These are phyloP conservation scores for Tolypocladium guangdongense DNA, from an alignment of 2,329 filamentous ascomycete genomes.

Conservation along the genomic window DNA sequence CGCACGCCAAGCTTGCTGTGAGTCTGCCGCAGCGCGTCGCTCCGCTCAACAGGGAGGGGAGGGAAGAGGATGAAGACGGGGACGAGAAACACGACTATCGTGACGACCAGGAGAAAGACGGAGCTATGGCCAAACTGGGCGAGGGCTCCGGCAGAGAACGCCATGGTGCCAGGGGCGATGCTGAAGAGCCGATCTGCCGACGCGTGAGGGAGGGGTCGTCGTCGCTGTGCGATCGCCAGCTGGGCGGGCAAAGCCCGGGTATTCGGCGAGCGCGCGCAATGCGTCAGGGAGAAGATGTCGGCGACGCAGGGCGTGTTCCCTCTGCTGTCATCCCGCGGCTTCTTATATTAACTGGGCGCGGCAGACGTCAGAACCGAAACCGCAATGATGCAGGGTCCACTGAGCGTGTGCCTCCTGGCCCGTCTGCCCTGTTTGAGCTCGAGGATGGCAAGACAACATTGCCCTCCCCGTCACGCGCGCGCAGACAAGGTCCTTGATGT, in stretches of 20 bases:
- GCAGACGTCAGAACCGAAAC: background rate
- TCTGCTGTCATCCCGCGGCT: background rate
- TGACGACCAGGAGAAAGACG: slow-evolving; percentile 30
- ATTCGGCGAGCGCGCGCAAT: background rate
- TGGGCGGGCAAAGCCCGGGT: background rate
- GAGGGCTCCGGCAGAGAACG: slow-evolving; percentile 10
- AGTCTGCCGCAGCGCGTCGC: slow-evolving; percentile 44
- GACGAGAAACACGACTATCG: slow-evolving; percentile 38
- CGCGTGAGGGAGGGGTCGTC: background rate
- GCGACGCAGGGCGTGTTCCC: background rate
- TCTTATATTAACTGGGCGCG: background rate
- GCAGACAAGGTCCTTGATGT: background rate
- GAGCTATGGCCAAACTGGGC: slow-evolving; percentile 17
- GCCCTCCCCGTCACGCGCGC: background rate
- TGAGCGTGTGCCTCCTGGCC: background rate
- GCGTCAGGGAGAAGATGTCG: no score
- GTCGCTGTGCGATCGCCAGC: background rate
- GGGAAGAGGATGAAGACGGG: slow-evolving; percentile 45
- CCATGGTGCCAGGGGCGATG: slow-evolving; percentile 8
- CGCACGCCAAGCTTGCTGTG: slow-evolving; percentile 37
- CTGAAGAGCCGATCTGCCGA: background rate
- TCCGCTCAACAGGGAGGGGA: slow-evolving; percentile 38
- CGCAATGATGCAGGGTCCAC: background rate
- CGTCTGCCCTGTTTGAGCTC: background rate
- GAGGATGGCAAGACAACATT: background rate